Conservation (phyloP, 1,284 basidiomycete species). For the Ustilago curta region DNA sequence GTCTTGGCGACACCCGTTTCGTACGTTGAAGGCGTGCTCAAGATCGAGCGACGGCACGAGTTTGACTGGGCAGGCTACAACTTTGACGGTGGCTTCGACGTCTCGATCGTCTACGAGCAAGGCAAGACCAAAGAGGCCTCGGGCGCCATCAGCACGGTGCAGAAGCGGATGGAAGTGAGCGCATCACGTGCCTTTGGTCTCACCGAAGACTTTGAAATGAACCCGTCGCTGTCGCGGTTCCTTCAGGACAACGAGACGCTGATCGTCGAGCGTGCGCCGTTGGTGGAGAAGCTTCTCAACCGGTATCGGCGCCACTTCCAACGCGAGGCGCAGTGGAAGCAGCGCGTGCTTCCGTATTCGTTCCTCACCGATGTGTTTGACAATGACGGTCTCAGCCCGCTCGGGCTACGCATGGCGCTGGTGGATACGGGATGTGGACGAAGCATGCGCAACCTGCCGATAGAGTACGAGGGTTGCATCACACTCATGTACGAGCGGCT, state of each 20-base stretch:
- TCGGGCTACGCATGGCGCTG: slow-evolving; percentile 71
- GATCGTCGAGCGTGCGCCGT: slow-evolving; percentile 72
- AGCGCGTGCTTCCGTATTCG: slow-evolving; percentile 75
- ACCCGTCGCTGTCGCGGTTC: slow-evolving; percentile 76
- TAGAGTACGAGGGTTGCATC: slow-evolving; percentile 73
- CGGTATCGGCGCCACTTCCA: slow-evolving; percentile 75
- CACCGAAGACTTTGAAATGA: slow-evolving; percentile 78
- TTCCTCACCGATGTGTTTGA: slow-evolving; percentile 75
- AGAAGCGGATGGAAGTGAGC: slow-evolving; percentile 72
- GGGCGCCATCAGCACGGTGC: slow-evolving; percentile 45
- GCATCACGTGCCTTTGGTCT: slow-evolving; percentile 77
- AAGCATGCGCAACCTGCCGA: slow-evolving; percentile 75
- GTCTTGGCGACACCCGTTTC: slow-evolving; percentile 70
- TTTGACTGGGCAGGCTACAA: slow-evolving; percentile 75
- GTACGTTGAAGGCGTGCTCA: slow-evolving; percentile 74
- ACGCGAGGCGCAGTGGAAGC: slow-evolving; percentile 75
- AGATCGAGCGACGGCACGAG: slow-evolving; percentile 75
- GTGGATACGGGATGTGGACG: slow-evolving; percentile 73
- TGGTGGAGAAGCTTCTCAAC: slow-evolving; percentile 73
- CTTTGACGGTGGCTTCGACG: slow-evolving; percentile 74
- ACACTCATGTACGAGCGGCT: slow-evolving; percentile 76
- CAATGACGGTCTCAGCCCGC: slow-evolving; percentile 41
- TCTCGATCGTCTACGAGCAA: slow-evolving; percentile 75
- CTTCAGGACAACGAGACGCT: slow-evolving; percentile 75
- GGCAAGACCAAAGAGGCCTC: slow-evolving; percentile 58